Evolutionary conservation across 2,329 filamentous ascomycete genomes (phyloP).

Genomic region (Monilinia aucupariae): DNA sequence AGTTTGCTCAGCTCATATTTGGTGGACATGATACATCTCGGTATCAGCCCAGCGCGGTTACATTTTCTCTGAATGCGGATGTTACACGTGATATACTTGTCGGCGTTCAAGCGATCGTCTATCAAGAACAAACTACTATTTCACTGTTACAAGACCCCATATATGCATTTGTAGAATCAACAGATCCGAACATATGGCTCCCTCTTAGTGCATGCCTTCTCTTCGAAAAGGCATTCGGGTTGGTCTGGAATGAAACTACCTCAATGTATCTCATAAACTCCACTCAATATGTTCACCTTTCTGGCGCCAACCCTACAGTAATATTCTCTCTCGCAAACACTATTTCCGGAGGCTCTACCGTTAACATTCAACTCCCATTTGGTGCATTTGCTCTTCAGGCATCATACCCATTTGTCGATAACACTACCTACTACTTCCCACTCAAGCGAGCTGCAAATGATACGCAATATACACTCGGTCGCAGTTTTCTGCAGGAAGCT

Average conservation of each 20-base stretch:
- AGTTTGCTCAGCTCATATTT: slow-evolving; percentile 39
- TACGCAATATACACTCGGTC: slow-evolving; percentile 37
- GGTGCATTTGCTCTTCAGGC: slow-evolving; percentile 37
- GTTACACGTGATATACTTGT: slow-evolving; percentile 38
- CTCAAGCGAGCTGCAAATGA: slow-evolving; percentile 35
- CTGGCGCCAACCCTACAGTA: slow-evolving; percentile 33
- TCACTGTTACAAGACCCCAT: slow-evolving; percentile 14
- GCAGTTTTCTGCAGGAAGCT: slow-evolving; percentile 40
- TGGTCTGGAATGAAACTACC: slow-evolving; percentile 36
- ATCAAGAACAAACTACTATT: slow-evolving; percentile 14
- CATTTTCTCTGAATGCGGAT: slow-evolving; percentile 38
- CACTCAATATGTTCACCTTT: slow-evolving; percentile 25
- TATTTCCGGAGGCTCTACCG: slow-evolving; percentile 26
- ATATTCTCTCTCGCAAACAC: slow-evolving; percentile 36
- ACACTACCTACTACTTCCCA: slow-evolving; percentile 37
- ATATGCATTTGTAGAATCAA: slow-evolving; percentile 37
- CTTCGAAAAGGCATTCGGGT: slow-evolving; percentile 36
- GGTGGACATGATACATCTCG: slow-evolving; percentile 39
- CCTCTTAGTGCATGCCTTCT: slow-evolving; percentile 35
- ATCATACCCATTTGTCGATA: slow-evolving; percentile 33
- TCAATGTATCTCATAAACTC: slow-evolving; percentile 37
- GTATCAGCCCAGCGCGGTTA: slow-evolving; percentile 36
- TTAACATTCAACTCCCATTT: slow-evolving; percentile 38
- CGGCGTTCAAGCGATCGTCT: slow-evolving; percentile 34
- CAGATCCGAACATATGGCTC: slow-evolving; percentile 39